Conservation (phyloP, 306 rosid species). For the Glycine latifolia region DNA sequence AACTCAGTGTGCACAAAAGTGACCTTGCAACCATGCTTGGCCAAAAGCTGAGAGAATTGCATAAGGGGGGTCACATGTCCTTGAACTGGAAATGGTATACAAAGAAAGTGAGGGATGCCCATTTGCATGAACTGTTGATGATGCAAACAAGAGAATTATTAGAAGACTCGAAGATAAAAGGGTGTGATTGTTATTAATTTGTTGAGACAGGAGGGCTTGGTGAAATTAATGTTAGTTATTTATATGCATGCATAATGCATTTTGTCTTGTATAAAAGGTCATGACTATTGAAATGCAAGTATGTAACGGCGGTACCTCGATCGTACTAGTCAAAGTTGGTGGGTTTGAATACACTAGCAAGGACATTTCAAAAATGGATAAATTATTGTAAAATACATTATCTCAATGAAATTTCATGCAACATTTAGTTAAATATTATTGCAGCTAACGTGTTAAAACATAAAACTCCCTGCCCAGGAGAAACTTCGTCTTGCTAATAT, state of each 20-base stretch:
- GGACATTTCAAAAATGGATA: too few species aligned
- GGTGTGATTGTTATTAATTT: too few species aligned
- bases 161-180: not conserved
- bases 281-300: not conserved
- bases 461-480: too few species aligned
- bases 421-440: too few species aligned
- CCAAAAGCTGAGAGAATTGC: constrained; percentile 49
- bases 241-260: not conserved
- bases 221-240: not conserved
- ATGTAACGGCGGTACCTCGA: not conserved
- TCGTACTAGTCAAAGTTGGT: not conserved
- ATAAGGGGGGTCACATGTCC: constrained; percentile 59
- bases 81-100: constrained; percentile 49
- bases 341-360: not conserved
- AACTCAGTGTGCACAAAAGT: constrained; percentile 52
- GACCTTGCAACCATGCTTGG: constrained; percentile 56
- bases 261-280: not conserved
- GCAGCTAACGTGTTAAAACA: too few species aligned
- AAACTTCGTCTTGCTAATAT: too few species aligned
- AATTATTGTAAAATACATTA: too few species aligned
- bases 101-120: constrained; percentile 55
- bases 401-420: too few species aligned
- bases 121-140: constrained; percentile 7
- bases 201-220: not conserved
- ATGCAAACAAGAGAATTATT: not conserved